These are phyloP conservation scores for Lactarius pseudohatsudake DNA, from an alignment of 768 basidiomycete species.

Conservation along the genomic window DNA sequence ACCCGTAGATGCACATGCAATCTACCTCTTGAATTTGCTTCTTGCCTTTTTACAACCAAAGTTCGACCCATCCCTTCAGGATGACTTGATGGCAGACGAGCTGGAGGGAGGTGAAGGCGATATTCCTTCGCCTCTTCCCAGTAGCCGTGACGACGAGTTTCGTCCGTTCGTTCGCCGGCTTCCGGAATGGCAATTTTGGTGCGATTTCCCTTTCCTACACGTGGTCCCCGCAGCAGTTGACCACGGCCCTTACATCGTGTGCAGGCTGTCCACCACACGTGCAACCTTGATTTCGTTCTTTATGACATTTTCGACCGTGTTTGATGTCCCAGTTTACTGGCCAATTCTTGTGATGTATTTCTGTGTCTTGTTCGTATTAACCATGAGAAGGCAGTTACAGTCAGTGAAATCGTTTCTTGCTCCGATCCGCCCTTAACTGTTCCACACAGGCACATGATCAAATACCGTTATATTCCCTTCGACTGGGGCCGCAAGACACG, in stretches of 20 bases:
- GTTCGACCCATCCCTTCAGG: slow-evolving; percentile 95
- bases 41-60: slow-evolving; percentile 97
- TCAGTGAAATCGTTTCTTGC: slow-evolving; percentile 43
- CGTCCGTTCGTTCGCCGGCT: slow-evolving; percentile 93
- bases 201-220: slow-evolving; percentile 30
- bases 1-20: slow-evolving; percentile 77
- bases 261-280: slow-evolving; percentile 87
- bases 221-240: slow-evolving; percentile 13
- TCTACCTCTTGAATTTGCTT: slow-evolving; percentile 93
- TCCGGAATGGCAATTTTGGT: slow-evolving; percentile 98
- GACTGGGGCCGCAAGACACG: slow-evolving; percentile 92
- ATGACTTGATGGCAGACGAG: slow-evolving; percentile 91
- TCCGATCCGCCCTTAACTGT: slow-evolving; percentile 1
- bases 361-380: slow-evolving; percentile 89
- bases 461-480: slow-evolving; percentile 96
- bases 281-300: slow-evolving; percentile 80
- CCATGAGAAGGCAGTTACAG: slow-evolving; percentile 96
- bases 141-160: slow-evolving; percentile 88
- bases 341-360: slow-evolving; percentile 98
- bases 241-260: not conserved
- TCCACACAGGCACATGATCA: slow-evolving; percentile 89
- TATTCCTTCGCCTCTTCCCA: slow-evolving; percentile 56
- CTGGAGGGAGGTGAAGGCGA: slow-evolving; percentile 77
- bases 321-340: slow-evolving; percentile 99
- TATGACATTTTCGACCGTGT: slow-evolving; percentile 78